phyloP scores from a whole-genome alignment of 805 yeast species.

The Ogataea salicorniae region DNA sequence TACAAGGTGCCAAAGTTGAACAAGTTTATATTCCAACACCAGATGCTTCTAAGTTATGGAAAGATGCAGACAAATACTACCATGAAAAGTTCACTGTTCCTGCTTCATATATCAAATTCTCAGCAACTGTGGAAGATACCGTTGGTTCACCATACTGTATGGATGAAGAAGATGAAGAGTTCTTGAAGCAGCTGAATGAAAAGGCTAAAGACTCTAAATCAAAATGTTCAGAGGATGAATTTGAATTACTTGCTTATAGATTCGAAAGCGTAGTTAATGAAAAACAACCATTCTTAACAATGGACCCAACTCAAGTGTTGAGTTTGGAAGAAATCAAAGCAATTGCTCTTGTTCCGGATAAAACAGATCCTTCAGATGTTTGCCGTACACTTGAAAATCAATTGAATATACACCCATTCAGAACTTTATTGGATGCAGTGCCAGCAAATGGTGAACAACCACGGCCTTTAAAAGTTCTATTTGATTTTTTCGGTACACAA shows the following conservation, averaged over 20 bases:
- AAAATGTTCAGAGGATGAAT: constrained; percentile 71
- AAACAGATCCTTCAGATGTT: constrained; percentile 50
- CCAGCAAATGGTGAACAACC: constrained; percentile 31
- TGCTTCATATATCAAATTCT: constrained; percentile 74
- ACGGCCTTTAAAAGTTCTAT: constrained; percentile 42
- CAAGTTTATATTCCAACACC: constrained; percentile 92
- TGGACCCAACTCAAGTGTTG: constrained; percentile 77
- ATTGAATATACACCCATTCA: constrained; percentile 48
- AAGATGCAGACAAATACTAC: constrained; percentile 70
- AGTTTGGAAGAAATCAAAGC: constrained; percentile 63
- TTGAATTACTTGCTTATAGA: constrained; percentile 69
- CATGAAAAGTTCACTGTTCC: constrained; percentile 65
- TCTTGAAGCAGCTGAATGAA: constrained; percentile 41
- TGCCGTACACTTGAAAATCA: constrained; percentile 54
- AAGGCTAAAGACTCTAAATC: constrained; percentile 29
- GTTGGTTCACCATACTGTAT: constrained; percentile 79
- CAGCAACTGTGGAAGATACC: constrained; percentile 95
- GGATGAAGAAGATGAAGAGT: constrained; percentile 84
- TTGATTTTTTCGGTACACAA: constrained; percentile 56
- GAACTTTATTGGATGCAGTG: constrained; percentile 53
- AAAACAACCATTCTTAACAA: constrained; percentile 80
- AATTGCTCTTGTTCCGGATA: constrained; percentile 38
- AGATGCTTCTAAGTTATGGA: constrained; percentile 82
- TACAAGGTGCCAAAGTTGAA: constrained; percentile 46
- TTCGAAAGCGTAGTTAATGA: constrained; percentile 72